phyloP scores from a whole-genome alignment of 2,329 filamentous ascomycete species.

The Botryotinia globosa region DNA sequence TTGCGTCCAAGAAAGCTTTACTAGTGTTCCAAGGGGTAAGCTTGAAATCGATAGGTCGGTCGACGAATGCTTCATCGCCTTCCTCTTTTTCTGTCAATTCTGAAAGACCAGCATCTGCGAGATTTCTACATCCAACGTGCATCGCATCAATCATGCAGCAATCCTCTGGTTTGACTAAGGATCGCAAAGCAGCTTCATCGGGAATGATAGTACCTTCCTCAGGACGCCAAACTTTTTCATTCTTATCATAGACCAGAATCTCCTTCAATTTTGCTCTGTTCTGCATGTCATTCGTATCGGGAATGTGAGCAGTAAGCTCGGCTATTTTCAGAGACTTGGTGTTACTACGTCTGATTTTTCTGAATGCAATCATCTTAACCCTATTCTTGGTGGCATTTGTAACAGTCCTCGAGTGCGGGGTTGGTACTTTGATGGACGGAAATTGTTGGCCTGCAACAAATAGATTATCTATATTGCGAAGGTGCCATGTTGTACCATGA shows the following conservation, averaged over 20 bases:
- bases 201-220: slow-evolving; percentile 70
- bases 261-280: slow-evolving; percentile 97
- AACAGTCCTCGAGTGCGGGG: slow-evolving; percentile 89
- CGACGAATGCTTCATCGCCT: slow-evolving; percentile 43
- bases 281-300: slow-evolving; percentile 89
- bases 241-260: slow-evolving; percentile 87
- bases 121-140: slow-evolving; percentile 89
- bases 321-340: slow-evolving; percentile 68
- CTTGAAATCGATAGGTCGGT: slow-evolving; percentile 76
- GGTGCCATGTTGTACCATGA: slow-evolving; percentile 73
- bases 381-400: slow-evolving; percentile 97
- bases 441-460: slow-evolving; percentile 92
- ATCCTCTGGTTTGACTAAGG: slow-evolving; percentile 92
- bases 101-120: slow-evolving; percentile 87
- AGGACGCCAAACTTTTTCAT: slow-evolving; percentile 78
- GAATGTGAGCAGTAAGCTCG: slow-evolving; percentile 90
- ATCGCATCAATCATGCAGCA: slow-evolving; percentile 93
- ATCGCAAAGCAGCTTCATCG: slow-evolving; percentile 75
- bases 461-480: slow-evolving; percentile 87
- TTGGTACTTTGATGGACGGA: slow-evolving; percentile 86
- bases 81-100: slow-evolving; percentile 61
- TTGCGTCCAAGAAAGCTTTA: slow-evolving; percentile 93
- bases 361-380: slow-evolving; percentile 92
- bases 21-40: slow-evolving; percentile 96
- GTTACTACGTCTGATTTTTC: slow-evolving; percentile 75